These are phyloP conservation scores for Platanthera zijinensis DNA, from an alignment of 106 monocot species.

Conservation along the genomic window DNA sequence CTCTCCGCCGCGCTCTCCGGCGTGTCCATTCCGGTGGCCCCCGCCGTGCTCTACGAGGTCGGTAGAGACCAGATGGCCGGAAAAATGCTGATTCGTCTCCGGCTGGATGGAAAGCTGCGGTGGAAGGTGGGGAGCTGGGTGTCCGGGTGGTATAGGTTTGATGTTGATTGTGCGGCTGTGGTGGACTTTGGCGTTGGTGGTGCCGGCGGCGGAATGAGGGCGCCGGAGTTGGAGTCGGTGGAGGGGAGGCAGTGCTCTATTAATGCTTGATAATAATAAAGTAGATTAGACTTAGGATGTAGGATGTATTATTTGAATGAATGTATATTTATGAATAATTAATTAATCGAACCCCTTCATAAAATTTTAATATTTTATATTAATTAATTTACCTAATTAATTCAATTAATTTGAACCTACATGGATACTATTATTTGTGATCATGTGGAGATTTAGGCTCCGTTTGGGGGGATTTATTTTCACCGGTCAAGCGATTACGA, in stretches of 20 bases:
- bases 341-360: no score
- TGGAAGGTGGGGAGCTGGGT: constrained; percentile 82
- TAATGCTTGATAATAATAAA: constrained; percentile 8
- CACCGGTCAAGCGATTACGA: no score
- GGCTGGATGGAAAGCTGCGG: constrained; percentile 50
- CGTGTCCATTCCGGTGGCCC: constrained; percentile 25
- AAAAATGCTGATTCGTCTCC: constrained; percentile 24
- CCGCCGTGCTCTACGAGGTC: constrained; percentile 37
- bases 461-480: no score
- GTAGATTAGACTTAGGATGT: background rate
- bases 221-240: constrained; percentile 17
- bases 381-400: no score
- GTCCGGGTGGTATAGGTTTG: constrained; percentile 45
- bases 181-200: constrained; percentile 9
- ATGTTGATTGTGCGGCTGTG: constrained; percentile 49
- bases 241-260: constrained; percentile 28
- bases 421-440: no score
- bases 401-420: no score
- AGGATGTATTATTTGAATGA: no score
- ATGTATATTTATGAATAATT: no score
- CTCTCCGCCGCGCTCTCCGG: constrained; percentile 44
- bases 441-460: no score
- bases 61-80: constrained; percentile 41
- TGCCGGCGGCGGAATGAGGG: constrained; percentile 7
- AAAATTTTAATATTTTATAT: no score